A percentile compares a stretch with the other conserved stretches of the same genome.
Evolutionary conservation across 306 rosid genomes (phyloP).

Genomic region (Cicer chorassanicum): DNA sequence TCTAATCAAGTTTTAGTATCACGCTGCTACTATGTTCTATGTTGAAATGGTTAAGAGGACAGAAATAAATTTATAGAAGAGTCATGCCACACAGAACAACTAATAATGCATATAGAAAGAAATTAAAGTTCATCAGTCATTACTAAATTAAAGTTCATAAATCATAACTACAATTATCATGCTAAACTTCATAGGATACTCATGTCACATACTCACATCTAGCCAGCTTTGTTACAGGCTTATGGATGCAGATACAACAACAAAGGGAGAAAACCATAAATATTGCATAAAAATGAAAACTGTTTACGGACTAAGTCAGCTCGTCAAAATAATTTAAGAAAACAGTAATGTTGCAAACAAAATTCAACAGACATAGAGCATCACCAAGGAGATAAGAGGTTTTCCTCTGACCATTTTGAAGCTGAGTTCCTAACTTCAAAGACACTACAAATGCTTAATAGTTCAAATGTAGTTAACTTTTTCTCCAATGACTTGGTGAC

Average conservation of each 20-base stretch:
- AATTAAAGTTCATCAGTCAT: not conserved
- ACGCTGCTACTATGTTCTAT: slow-evolving; percentile 9
- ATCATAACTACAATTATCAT: slow-evolving; percentile 14
- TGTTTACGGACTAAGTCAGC: not conserved
- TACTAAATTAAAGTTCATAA: slow-evolving; percentile 23
- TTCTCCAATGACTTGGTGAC: slow-evolving; percentile 9
- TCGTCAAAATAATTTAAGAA: slow-evolving; percentile 1
- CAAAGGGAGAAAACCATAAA: not conserved
- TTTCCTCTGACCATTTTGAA: slow-evolving; percentile 5
- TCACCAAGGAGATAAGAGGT: slow-evolving; percentile 4
- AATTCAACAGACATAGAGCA: slow-evolving; percentile 6
- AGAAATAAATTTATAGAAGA: slow-evolving; percentile 1
- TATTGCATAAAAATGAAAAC: not conserved
- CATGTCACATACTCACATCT: not conserved
- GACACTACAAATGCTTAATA: slow-evolving; percentile 22
- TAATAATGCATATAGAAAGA: slow-evolving; percentile 16
- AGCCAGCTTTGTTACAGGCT: not conserved
- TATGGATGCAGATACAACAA: not conserved
- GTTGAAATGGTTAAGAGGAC: slow-evolving; percentile 22
- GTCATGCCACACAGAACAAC: slow-evolving; percentile 1
- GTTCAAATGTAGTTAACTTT: slow-evolving; percentile 14
- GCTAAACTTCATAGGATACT: not conserved
- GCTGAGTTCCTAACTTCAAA: slow-evolving; percentile 14
- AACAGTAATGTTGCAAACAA: not conserved
- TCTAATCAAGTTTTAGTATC: slow-evolving; percentile 28